Conservation (phyloP, 495 filamentous ascomycete species). For the Sporormia fimetaria region DNA sequence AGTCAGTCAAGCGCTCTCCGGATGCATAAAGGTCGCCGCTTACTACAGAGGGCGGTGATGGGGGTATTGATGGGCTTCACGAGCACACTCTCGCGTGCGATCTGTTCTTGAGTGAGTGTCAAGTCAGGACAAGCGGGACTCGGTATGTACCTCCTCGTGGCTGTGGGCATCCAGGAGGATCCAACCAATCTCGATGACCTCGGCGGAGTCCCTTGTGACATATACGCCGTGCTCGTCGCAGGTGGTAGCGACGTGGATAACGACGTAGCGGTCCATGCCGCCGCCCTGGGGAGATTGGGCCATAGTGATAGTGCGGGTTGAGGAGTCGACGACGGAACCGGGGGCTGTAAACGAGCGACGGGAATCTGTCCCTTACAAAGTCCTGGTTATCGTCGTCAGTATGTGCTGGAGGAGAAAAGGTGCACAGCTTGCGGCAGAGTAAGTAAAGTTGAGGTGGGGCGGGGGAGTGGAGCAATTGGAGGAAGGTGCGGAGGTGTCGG, state of each 20-base stretch:
- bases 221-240: constrained; percentile 99
- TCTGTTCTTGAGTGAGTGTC: constrained; percentile 39
- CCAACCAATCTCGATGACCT: constrained; percentile 98
- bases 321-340: too few relatives aligned
- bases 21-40: constrained; percentile 35
- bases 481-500: too few relatives aligned
- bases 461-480: too few relatives aligned
- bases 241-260: constrained; percentile 96
- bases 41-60: constrained; percentile 97
- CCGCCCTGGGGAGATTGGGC: constrained; percentile 31
- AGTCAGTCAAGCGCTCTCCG: constrained; percentile 14
- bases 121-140: constrained; percentile 12
- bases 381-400: neutral
- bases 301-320: constrained; percentile 24
- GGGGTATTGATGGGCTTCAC: constrained; percentile 98
- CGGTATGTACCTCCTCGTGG: constrained; percentile 92
- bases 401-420: neutral
- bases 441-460: too few relatives aligned
- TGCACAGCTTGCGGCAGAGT: too few relatives aligned
- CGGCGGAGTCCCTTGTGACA: constrained; percentile 96
- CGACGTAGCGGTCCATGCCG: constrained; percentile 87
- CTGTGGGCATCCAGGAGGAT: constrained; percentile 84
- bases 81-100: constrained; percentile 88
- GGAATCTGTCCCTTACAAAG: too few relatives aligned
- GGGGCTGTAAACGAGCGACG: too few relatives aligned